Evolutionary conservation across 257 asterid genomes (phyloP).

Genomic region (Scutellaria barbata): DNA sequence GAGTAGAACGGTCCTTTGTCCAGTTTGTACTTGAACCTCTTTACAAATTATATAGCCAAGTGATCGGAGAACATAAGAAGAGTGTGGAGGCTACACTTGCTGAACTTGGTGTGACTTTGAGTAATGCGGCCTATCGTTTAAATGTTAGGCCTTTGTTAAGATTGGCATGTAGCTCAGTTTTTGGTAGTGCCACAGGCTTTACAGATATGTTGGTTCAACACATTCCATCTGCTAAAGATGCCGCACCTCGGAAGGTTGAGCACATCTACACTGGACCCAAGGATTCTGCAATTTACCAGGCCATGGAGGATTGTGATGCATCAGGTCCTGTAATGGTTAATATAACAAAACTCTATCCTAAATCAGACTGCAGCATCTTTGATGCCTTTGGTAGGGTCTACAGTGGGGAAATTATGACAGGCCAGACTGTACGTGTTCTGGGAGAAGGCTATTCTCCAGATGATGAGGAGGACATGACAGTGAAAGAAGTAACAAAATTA

Average conservation of each 20-base stretch:
- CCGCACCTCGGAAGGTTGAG: conserved; percentile 82
- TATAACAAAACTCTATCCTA: conserved; percentile 89
- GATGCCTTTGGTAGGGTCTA: conserved; percentile 98
- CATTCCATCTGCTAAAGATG: conserved; percentile 93
- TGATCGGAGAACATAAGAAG: conserved; percentile 96
- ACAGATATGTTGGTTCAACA: conserved; percentile 97
- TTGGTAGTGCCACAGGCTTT: conserved; percentile 94
- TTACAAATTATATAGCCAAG: conserved; percentile 93
- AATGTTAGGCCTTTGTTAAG: conserved; percentile 93
- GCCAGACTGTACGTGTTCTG: conserved; percentile 86
- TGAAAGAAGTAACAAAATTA: conserved; percentile 88
- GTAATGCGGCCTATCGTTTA: conserved; percentile 91
- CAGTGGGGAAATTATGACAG: conserved; percentile 90
- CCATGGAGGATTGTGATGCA: conserved; percentile 86
- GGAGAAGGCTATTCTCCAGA: conserved; percentile 99
- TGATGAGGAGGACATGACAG: conserved; percentile 98
- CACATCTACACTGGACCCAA: conserved; percentile 88
- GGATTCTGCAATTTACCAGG: conserved; percentile 71
- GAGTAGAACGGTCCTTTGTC: conserved; percentile 90
- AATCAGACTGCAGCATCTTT: conserved; percentile 93
- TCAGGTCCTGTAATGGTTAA: conserved; percentile 93
- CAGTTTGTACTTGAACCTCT: conserved; percentile 97
- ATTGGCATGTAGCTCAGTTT: conserved; percentile 91
- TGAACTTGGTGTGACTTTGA: conserved; percentile 91
- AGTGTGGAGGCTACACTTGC: conserved; percentile 92